A percentile compares a stretch with the other conserved stretches of the same genome.
These are phyloP conservation scores for Panicum hallii DNA, from an alignment of 202 grass and related monocot species.

Conservation along the genomic window DNA sequence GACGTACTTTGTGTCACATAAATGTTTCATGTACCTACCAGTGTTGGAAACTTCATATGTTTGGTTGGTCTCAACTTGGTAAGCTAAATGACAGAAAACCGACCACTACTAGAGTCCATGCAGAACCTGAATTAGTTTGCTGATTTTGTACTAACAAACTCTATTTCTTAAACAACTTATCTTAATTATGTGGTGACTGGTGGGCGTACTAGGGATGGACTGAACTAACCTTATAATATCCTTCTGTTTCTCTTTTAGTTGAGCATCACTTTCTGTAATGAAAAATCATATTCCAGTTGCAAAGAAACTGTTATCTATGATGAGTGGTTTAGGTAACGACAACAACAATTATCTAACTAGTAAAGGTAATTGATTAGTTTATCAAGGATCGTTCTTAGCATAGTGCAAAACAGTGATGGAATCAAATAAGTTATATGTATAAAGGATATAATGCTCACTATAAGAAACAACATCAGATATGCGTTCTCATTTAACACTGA, in stretches of 20 bases:
- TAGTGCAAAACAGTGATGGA: background rate
- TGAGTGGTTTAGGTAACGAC: conserved; percentile 14
- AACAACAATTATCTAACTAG: background rate
- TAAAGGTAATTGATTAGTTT: background rate
- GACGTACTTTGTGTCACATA: conserved; percentile 33
- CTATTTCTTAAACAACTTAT: conserved; percentile 3
- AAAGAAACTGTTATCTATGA: conserved; percentile 2
- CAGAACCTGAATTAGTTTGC: conserved; percentile 1
- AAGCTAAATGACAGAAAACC: background rate
- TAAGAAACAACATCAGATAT: background rate
- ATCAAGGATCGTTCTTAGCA: background rate
- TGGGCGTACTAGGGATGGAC: conserved; percentile 26
- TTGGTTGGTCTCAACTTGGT: conserved; percentile 27
- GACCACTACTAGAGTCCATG: background rate
- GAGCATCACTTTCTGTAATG: background rate
- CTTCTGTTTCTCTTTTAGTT: conserved; percentile 11
- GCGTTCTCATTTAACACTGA: background rate
- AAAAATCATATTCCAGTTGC: background rate
- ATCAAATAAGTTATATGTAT: background rate
- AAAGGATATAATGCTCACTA: background rate
- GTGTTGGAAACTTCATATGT: background rate
- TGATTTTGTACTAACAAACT: background rate
- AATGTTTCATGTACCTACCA: conserved; percentile 11
- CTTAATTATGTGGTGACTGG: conserved; percentile 25
- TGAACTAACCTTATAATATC: background rate